Conservation (phyloP, 2,329 filamentous ascomycete genomes). For the Ceratocystis harringtonii region DNA sequence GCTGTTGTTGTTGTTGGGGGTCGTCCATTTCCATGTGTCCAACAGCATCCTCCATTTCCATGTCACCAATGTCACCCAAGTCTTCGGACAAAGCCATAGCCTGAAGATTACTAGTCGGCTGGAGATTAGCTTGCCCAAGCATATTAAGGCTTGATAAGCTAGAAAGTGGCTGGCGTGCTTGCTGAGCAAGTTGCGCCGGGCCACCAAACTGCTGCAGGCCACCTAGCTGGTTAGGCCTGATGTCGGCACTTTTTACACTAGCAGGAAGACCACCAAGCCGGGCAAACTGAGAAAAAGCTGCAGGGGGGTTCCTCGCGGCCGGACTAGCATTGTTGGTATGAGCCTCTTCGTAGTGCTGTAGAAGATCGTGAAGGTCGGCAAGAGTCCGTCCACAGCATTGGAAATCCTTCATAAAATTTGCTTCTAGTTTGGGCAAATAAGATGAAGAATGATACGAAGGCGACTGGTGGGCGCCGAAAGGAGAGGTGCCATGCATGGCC, state of each 20-base stretch:
- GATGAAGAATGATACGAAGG: slow-evolving; percentile 94
- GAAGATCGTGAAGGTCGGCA: slow-evolving; percentile 80
- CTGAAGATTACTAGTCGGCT: slow-evolving; percentile 31
- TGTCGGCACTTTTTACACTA: slow-evolving; percentile 6
- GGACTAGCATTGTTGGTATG: slow-evolving; percentile 55
- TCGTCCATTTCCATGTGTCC: slow-evolving; percentile 50
- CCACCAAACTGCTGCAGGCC: slow-evolving; percentile 16
- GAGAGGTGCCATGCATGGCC: slow-evolving; percentile 92
- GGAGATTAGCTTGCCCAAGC: slow-evolving; percentile 26
- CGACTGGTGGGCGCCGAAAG: slow-evolving; percentile 66
- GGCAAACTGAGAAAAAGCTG: slow-evolving; percentile 28
- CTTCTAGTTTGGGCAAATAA: slow-evolving; percentile 89
- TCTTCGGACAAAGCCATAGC: slow-evolving; percentile 33
- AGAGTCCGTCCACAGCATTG: slow-evolving; percentile 83
- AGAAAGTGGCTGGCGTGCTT: slow-evolving; percentile 17
- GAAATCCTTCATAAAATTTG: slow-evolving; percentile 96
- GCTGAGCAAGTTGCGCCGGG: slow-evolving; percentile 16
- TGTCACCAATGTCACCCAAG: slow-evolving; percentile 77
- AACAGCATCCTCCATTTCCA: slow-evolving; percentile 87
- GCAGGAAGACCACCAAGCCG: slow-evolving; percentile 7
- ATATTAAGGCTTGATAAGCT: slow-evolving; percentile 16
- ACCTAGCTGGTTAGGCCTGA: slow-evolving; percentile 6
- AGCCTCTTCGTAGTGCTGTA: slow-evolving; percentile 92
- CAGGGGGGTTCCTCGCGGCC: slow-evolving; percentile 26
- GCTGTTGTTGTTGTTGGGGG: slow-evolving; percentile 29